Conservation (phyloP, 2,329 filamentous ascomycete genomes). For the Penicillium frequentans region DNA sequence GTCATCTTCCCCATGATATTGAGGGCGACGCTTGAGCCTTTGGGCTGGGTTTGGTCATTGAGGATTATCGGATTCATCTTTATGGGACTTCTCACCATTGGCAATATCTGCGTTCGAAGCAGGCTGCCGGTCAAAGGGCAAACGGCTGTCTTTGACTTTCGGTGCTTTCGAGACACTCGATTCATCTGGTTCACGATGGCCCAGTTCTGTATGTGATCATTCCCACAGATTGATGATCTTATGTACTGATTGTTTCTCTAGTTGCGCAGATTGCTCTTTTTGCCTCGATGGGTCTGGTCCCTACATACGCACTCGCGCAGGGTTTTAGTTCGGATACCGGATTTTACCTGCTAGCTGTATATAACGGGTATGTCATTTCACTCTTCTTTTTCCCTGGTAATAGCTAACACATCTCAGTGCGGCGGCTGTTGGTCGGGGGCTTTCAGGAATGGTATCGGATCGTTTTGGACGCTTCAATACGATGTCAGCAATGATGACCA, state of each 20-base stretch:
- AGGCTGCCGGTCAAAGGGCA: not conserved
- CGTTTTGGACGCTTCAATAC: conserved; percentile 5
- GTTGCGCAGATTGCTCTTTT: not conserved
- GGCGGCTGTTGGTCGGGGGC: conserved; percentile 1
- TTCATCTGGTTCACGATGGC: not conserved
- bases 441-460: conserved; percentile 4
- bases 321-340: conserved; percentile 1
- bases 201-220: not conserved
- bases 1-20: conserved; percentile 35
- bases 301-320: conserved; percentile 2
- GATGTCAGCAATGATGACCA: not conserved
- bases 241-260: not conserved
- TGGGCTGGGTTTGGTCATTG: conserved; percentile 37
- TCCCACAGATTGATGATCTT: no score
- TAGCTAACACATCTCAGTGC: not conserved
- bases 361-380: not conserved
- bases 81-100: not conserved
- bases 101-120: conserved; percentile 4
- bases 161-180: not conserved
- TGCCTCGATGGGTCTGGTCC: not conserved
- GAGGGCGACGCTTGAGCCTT: conserved; percentile 24
- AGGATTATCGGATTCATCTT: conserved; percentile 39
- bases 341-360: conserved; percentile 2
- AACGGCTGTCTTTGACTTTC: not conserved
- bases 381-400: no score